These are phyloP conservation scores for Metarhizium sp. DNA, from an alignment of 2,329 filamentous ascomycete genomes.

Conservation along the genomic window DNA sequence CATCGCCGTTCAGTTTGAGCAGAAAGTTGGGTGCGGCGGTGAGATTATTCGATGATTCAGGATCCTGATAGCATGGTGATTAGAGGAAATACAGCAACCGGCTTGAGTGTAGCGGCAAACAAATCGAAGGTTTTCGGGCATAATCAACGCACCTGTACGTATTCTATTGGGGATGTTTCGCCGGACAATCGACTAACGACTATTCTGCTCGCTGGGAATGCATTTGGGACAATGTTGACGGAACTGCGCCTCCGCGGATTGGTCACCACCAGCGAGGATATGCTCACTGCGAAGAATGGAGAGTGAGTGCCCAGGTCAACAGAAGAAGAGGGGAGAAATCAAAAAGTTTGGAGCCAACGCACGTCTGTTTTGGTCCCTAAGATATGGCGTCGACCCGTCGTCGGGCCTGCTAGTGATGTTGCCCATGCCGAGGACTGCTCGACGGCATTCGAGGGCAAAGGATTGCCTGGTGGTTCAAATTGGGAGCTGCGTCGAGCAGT, in stretches of 20 bases:
- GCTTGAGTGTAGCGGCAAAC: neutral
- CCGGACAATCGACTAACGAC: slow-evolving; percentile 60
- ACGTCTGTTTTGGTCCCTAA: slow-evolving; percentile 91
- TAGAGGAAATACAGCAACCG: slow-evolving; percentile 3
- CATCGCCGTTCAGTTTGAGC: slow-evolving; percentile 78
- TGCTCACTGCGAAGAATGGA: slow-evolving; percentile 54
- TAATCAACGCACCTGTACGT: slow-evolving; percentile 64
- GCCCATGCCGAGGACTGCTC: slow-evolving; percentile 58
- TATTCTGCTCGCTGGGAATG: slow-evolving; percentile 75
- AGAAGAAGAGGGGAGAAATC: neutral
- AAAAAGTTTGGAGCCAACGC: slow-evolving; percentile 28
- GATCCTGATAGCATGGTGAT: slow-evolving; percentile 50
- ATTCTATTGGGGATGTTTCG: slow-evolving; percentile 75
- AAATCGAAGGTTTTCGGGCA: neutral
- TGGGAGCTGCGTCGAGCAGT: neutral
- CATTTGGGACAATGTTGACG: slow-evolving; percentile 72
- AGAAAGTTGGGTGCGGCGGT: slow-evolving; percentile 61
- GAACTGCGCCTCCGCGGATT: slow-evolving; percentile 71
- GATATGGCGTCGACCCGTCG: slow-evolving; percentile 68
- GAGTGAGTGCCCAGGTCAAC: slow-evolving; percentile 7
- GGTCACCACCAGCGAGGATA: slow-evolving; percentile 73
- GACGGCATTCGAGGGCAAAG: slow-evolving; percentile 7
- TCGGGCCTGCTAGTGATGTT: slow-evolving; percentile 84
- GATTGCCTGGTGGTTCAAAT: neutral
- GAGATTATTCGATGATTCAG: slow-evolving; percentile 46